Conservation (phyloP, 2,329 filamentous ascomycete genomes). For the Nigrospora oryzae region DNA sequence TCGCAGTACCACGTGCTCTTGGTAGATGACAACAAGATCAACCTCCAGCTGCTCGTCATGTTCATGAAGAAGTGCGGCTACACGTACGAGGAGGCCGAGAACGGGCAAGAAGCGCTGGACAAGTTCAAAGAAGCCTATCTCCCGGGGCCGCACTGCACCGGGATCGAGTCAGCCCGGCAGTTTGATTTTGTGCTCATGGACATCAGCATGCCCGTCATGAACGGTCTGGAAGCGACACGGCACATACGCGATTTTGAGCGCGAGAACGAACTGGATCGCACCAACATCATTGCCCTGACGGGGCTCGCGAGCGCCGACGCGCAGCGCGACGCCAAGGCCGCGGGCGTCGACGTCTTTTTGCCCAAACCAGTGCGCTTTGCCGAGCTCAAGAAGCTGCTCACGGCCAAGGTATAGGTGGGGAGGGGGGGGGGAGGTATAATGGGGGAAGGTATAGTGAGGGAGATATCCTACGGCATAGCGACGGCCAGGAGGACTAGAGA, state of each 20-base stretch:
- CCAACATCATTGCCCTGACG: slow-evolving; percentile 42
- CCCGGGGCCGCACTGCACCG: slow-evolving; percentile 5
- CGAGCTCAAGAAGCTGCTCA: slow-evolving; percentile 25
- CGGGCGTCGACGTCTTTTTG: slow-evolving; percentile 35
- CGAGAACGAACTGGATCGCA: slow-evolving; percentile 26
- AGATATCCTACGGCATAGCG: too few relatives aligned
- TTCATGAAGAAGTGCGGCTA: slow-evolving; percentile 33
- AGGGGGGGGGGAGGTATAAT: too few relatives aligned
- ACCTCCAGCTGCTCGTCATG: slow-evolving; percentile 30
- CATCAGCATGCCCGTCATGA: slow-evolving; percentile 47
- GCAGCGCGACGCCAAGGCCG: slow-evolving; percentile 32
- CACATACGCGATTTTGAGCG: slow-evolving; percentile 39
- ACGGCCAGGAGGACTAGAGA: too few relatives aligned
- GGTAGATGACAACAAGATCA: slow-evolving; percentile 34
- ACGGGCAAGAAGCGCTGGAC: slow-evolving; percentile 39
- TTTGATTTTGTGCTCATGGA: slow-evolving; percentile 35
- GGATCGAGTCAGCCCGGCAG: slow-evolving; percentile 1
- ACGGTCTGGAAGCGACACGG: slow-evolving; percentile 39
- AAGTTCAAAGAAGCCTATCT: slow-evolving; percentile 23
- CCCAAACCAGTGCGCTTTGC: slow-evolving; percentile 40
- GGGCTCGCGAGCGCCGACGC: slow-evolving; percentile 40
- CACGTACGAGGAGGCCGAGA: slow-evolving; percentile 30
- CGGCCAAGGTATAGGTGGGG: not conserved
- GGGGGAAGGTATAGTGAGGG: too few relatives aligned
- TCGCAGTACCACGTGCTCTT: slow-evolving; percentile 18